Base-by-base conservation (phyloP, 169 alveolate genomes). In the Besnoitia besnoiti region DNA sequence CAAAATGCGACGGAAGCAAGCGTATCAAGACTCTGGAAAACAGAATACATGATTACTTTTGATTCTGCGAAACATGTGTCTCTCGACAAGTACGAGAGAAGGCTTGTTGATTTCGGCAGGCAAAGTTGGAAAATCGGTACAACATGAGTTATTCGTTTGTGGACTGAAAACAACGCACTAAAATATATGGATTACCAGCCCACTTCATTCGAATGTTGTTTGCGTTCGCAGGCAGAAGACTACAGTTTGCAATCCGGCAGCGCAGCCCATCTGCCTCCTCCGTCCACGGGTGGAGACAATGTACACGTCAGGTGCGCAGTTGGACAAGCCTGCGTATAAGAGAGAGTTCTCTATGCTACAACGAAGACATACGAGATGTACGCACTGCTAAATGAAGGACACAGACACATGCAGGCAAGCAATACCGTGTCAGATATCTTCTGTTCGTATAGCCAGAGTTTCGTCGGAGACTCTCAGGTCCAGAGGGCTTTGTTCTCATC, bases 211-310 rank as follows among this genome's bases (percentile, higher is more conserved):
- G 30, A 21, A 21, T 19, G 33, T 5, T 0, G 67, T 73, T 42
- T 37, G 82, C n/a, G 82, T 37, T 42, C 82, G 82, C 82, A 73
- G 82, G n/a, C 82, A 30, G n/a, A 19, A 73, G 46, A 10, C 82
- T 16, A 19, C 44, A 27, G 44, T 30, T 19, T n/a, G 12, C 46
- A 73, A 73, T 2, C 27, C 46, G 82, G 30, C 82, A 1, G 82
- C 16, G 14, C 16, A 42, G 24, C 82, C 82, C 12, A 73, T 39
- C 82, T 73, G 82, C 44, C 82, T 73, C 46, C 47, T 73, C 82
- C 39, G 82, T 1, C 82, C 82, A 1, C n/a, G 82, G 39, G 82
- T 24, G 24, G 82, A 73, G 5, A 73, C 47, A 12, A 73, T 73
- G 40, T 73, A 73, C 21, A 73, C 39, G 24, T 35, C 82, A 73